A percentile compares a stretch with the other conserved stretches of the same genome.
Conservation (phyloP, 345 rosid species). For the Citrus hindsii region DNA sequence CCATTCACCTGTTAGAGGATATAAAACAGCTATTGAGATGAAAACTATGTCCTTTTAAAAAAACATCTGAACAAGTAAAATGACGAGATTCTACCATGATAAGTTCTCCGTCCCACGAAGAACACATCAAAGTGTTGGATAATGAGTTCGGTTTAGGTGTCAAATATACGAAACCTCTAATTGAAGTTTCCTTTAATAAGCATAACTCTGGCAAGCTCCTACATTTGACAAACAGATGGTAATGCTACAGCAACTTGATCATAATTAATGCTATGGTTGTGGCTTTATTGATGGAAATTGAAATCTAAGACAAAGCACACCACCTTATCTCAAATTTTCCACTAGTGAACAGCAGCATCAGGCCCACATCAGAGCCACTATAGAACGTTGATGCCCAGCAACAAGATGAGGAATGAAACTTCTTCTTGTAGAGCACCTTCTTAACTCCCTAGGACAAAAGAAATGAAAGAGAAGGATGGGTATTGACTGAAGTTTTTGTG, state of each 20-base stretch:
- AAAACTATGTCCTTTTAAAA: neutral
- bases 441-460: constrained; percentile 56
- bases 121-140: constrained; percentile 49
- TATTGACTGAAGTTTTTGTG: neutral
- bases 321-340: constrained; percentile 88
- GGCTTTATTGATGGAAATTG: neutral
- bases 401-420: constrained; percentile 60
- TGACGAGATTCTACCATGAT: constrained; percentile 47
- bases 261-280: neutral
- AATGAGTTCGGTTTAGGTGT: constrained; percentile 41
- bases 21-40: neutral
- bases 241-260: neutral
- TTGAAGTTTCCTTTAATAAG: constrained; percentile 54
- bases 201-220: constrained; percentile 83
- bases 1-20: constrained; percentile 56
- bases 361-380: constrained; percentile 59
- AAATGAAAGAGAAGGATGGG: neutral
- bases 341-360: constrained; percentile 56
- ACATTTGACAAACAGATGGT: constrained; percentile 2
- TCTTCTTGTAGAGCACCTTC: constrained; percentile 81
- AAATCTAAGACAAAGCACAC: neutral
- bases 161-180: constrained; percentile 59
- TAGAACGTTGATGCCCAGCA: constrained; percentile 81
- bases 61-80: neutral
- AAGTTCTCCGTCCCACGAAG: constrained; percentile 71